A percentile compares a stretch with the other conserved stretches of the same genome.
phyloP scores from a whole-genome alignment of 257 asterid species.

The Leptodermis oblonga region DNA sequence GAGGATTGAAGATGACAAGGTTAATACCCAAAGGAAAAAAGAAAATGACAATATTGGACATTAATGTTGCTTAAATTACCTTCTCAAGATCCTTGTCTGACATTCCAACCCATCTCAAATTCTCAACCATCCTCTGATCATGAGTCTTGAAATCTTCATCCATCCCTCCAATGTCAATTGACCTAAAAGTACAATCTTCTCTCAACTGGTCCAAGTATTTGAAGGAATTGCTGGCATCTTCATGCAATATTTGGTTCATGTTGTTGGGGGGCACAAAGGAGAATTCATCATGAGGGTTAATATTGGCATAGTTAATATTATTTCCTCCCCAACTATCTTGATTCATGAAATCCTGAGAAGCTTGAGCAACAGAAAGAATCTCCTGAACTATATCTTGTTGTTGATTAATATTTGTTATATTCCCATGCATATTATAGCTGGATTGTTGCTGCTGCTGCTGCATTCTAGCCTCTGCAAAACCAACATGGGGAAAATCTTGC shows the following conservation, averaged over 20 bases:
- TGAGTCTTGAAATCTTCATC: slow-evolving; percentile 41
- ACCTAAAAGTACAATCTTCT: slow-evolving; percentile 32
- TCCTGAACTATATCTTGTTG: slow-evolving; percentile 65
- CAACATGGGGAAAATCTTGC: slow-evolving; percentile 49
- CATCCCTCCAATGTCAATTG: slow-evolving; percentile 45
- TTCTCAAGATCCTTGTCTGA: slow-evolving; percentile 37
- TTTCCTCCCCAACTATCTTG: slow-evolving; percentile 44
- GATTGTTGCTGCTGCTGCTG: slow-evolving; percentile 28
- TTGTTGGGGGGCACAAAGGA: slow-evolving; percentile 43
- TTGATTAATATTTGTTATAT: slow-evolving; percentile 17
- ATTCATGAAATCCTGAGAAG: slow-evolving; percentile 66
- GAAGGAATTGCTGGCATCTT: slow-evolving; percentile 22
- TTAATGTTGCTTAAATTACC: slow-evolving; percentile 21
- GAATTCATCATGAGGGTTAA: slow-evolving; percentile 42
- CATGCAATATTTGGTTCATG: slow-evolving; percentile 31
- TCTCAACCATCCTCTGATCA: slow-evolving; percentile 59
- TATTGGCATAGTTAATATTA: slow-evolving; percentile 1
- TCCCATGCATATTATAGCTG: slow-evolving; percentile 25
- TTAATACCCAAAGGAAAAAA: no score
- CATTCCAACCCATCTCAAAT: slow-evolving; percentile 45
- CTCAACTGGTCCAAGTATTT: slow-evolving; percentile 28
- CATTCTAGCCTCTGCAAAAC: slow-evolving; percentile 34
- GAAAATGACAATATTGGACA: neutral
- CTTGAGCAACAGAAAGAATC: slow-evolving; percentile 79
- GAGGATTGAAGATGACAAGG: no score